Base-by-base conservation (phyloP, 2,329 filamentous ascomycete genomes). In the Dactylellina parvicollis region DNA sequence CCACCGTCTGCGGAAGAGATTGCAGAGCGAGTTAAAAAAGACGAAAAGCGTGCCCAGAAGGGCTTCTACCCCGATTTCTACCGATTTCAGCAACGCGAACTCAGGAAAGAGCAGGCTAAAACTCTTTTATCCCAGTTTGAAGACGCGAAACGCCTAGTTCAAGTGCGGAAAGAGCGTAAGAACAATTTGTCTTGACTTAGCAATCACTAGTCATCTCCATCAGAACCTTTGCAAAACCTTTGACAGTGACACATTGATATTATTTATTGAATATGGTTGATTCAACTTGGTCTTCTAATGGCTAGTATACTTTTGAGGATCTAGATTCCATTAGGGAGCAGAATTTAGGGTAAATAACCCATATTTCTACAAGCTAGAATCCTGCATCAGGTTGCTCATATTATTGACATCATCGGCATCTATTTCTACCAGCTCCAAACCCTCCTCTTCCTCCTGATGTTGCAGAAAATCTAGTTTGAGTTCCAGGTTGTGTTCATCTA, bases 71-170 rank as follows among this genome's bases (percentile, higher is more conserved):
- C 87, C 76, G 86, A 86, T 79, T 95, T 96, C 80, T 96, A 96
- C 81, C 85, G 91, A 64, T 96, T 94, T 85, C 92, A 96, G 85
- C 85, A 86, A 77, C 83, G 92, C 52, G 90, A 96, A 83, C 88
- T 87, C 83, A 87, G 87, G 82, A 95, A 95, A 84, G 87, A 88
- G 78, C 86, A 88, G 77, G 90, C 92, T 80, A 84, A 85, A 44
- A 86, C 89, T 77, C 80, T 95, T 80, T 81, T 91, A 76, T 88
- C 84, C 81, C 84, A 85, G 78, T 96, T 95, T 80, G 89, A 92
- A 79, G 88, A 91, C 80, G 91, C 95, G 82, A 86, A 86, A 81
- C 87, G 83, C 82, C 90, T 87, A 81, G 85, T 95, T 49, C 84
- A 85, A 77, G 87, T 87, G 65, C 88, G 86, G 81, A 86, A 85